Base-by-base conservation (phyloP, 1,139 yeast genomes). In the Candida tetrigidarum region DNA sequence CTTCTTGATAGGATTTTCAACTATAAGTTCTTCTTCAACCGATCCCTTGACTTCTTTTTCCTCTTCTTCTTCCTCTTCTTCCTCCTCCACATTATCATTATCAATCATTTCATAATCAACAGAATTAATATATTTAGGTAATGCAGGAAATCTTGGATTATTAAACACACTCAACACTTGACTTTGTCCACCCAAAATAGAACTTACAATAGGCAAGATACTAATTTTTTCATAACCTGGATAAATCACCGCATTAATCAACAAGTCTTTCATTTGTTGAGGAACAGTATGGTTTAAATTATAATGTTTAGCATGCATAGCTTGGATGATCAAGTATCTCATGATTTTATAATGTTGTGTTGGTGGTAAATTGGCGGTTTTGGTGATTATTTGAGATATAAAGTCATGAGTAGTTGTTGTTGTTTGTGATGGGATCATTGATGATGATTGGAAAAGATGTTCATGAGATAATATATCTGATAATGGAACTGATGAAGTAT, bases 121-220 rank as follows among this genome's bases (percentile, higher is more conserved):
- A 2, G 42, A 41, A 27, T 60, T 66, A 40, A 69, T 63, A 43
- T 71, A 66, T 29, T 63, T 56, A 4, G 81, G 75, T 44, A 77
- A 65, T 33, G 89, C 79, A 2, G 97, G 97, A 53, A 90, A 80
- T 53, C 95, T 73, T 30, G 97, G 96, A 55, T 87, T 87, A 49
- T 81, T 76, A 55, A 89, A 71, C 3, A 83, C 74, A 57, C 84
- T 81, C 36, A 76, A 51, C 16, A 77, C 52, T 2, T 64, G 64
- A 50, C 74, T 74, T 19, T 64, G 56, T 3, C 70, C 71, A 3
- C 71, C 71, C 52, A 88, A 62, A 4, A 76, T 66, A 2, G 73
- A 63, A n/a, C 80, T 64, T 1, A 87, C 85, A 50, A 90, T 83
- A 10, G 97, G 96, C 49, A 88, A 69, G 23, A 87, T 71, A 9